Evolutionary conservation across 495 filamentous ascomycete species (phyloP).

Genomic region (Articulospora tetracladia): DNA sequence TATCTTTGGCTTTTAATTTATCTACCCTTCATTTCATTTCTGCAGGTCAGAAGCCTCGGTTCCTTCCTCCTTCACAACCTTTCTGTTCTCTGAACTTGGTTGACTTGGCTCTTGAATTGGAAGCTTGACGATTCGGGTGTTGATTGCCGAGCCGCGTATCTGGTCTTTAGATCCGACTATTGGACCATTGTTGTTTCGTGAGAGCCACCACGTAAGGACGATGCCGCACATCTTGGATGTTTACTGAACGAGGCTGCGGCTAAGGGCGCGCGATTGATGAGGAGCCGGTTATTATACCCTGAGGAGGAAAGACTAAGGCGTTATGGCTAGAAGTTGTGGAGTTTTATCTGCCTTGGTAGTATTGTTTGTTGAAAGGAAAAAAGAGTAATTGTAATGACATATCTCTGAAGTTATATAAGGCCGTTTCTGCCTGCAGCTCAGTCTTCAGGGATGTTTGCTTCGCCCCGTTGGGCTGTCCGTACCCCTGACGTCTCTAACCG

Average conservation of each 20-base stretch:
- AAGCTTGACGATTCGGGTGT: constrained; percentile 8
- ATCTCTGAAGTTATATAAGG: background rate
- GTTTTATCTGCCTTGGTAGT: background rate
- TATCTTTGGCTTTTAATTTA: background rate
- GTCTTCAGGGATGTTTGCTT: background rate
- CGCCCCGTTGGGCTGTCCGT: background rate
- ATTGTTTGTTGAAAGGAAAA: background rate
- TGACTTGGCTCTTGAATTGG: background rate
- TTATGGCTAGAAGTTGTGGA: background rate
- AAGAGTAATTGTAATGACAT: background rate
- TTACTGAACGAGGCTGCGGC: background rate
- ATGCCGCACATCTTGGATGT: constrained; percentile 2
- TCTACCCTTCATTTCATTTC: background rate
- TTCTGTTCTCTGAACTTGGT: background rate
- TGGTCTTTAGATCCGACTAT: background rate
- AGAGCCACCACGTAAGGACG: constrained; percentile 2
- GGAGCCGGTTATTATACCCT: background rate
- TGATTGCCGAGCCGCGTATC: constrained; percentile 6
- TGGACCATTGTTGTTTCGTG: constrained; percentile 7
- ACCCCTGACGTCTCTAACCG: background rate
- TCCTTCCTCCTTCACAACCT: background rate
- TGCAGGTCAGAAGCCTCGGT: background rate
- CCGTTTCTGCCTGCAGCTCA: background rate
- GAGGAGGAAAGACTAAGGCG: background rate
- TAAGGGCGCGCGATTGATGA: background rate